A percentile compares a stretch with the other conserved stretches of the same genome.
Conservation (phyloP, 176 grass and related monocot genomes). For the Juncus inflexus region DNA sequence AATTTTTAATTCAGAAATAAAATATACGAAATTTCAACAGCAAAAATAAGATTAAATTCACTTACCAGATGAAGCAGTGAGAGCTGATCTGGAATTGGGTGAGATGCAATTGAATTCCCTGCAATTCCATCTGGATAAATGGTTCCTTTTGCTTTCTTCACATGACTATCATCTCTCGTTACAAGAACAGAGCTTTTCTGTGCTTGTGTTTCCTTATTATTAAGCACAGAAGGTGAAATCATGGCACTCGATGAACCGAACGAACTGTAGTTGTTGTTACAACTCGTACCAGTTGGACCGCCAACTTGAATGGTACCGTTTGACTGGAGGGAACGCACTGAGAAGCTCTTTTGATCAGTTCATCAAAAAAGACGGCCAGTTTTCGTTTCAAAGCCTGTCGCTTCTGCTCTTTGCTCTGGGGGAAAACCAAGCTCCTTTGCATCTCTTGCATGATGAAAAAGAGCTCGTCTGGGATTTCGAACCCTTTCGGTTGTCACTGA, state of each 20-base stretch:
- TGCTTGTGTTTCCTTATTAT: constrained; percentile 15
- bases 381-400: constrained; percentile 67
- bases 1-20: constrained; percentile 36
- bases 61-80: constrained; percentile 27
- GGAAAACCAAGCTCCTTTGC: constrained; percentile 65
- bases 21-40: background rate
- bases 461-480: constrained; percentile 76
- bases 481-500: constrained; percentile 36
- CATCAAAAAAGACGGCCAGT: constrained; percentile 55
- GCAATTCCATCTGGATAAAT: constrained; percentile 47
- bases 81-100: background rate
- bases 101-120: constrained; percentile 27
- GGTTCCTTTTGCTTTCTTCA: constrained; percentile 63
- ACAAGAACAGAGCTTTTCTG: constrained; percentile 35
- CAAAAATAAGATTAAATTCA: constrained; percentile 18
- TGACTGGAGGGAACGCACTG: constrained; percentile 59
- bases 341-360: constrained; percentile 77
- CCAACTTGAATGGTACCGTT: constrained; percentile 29
- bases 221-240: no score
- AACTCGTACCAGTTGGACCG: background rate
- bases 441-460: constrained; percentile 88
- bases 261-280: constrained; percentile 14
- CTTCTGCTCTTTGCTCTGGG: constrained; percentile 77
- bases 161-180: constrained; percentile 87
- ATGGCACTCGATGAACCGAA: constrained; percentile 14